A percentile compares a stretch with the other conserved stretches of the same genome.
Evolutionary conservation across 495 filamentous ascomycete species (phyloP).

Genomic region (Xylaria scruposa): DNA sequence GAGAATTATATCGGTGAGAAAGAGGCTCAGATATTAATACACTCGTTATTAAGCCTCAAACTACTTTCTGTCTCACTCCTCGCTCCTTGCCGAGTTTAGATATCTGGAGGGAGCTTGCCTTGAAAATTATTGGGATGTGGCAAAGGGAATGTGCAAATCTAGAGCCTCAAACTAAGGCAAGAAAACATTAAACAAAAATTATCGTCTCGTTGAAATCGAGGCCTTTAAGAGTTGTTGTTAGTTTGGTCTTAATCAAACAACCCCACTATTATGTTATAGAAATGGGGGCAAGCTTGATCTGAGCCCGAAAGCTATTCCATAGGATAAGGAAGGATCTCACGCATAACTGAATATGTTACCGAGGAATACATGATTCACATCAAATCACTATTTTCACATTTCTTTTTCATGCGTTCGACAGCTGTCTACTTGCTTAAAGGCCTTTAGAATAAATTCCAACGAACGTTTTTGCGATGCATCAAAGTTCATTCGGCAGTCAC

Average conservation of each 20-base stretch:
- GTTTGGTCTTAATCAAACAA: not conserved
- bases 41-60: slow-evolving; percentile 1
- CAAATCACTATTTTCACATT: too few relatives aligned
- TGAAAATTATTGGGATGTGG: not conserved
- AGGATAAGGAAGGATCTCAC: too few relatives aligned
- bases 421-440: not conserved
- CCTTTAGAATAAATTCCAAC: not conserved
- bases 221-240: not conserved
- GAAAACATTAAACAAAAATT: not conserved
- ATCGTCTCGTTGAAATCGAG: not conserved
- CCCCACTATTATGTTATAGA: too few relatives aligned
- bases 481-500: not conserved
- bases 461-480: not conserved
- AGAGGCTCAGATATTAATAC: not conserved
- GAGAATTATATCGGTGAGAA: not conserved
- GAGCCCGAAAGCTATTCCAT: too few relatives aligned
- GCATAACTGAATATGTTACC: too few relatives aligned
- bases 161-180: not conserved
- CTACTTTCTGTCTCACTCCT: not conserved
- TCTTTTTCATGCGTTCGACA: too few relatives aligned
- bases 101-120: not conserved
- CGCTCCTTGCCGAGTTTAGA: not conserved
- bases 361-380: too few relatives aligned
- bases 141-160: not conserved
- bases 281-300: too few relatives aligned